A percentile compares a stretch with the other conserved stretches of the same genome.
Evolutionary conservation across 2,329 filamentous ascomycete species (phyloP).

Genomic region (Esteya vermicola): DNA sequence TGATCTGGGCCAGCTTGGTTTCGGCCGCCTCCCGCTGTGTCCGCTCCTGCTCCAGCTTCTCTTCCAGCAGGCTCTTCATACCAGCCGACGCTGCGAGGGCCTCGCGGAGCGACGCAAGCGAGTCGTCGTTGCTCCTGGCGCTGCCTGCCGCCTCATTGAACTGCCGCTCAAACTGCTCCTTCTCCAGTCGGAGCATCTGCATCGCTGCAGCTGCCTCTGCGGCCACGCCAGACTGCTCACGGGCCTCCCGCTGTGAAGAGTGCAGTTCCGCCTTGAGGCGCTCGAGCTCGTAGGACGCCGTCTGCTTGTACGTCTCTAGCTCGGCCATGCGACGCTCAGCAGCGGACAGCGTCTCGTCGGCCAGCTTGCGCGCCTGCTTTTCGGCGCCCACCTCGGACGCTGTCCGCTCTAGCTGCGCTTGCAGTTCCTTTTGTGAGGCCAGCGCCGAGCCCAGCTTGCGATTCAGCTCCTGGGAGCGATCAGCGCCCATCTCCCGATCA

Average conservation of each 20-base stretch:
- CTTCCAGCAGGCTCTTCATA: slow-evolving; percentile 63
- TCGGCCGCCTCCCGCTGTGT: slow-evolving; percentile 62
- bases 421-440: slow-evolving; percentile 66
- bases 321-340: slow-evolving; percentile 73
- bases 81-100: slow-evolving; percentile 69
- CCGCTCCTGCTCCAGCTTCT: slow-evolving; percentile 72
- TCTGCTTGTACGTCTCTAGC: slow-evolving; percentile 71
- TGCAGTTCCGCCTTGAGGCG: slow-evolving; percentile 76
- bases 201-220: slow-evolving; percentile 63
- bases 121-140: slow-evolving; percentile 53
- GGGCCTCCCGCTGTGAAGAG: slow-evolving; percentile 57
- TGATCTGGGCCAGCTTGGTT: slow-evolving; percentile 59
- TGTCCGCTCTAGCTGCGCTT: slow-evolving; percentile 56
- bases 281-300: slow-evolving; percentile 73
- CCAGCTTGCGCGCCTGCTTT: slow-evolving; percentile 63
- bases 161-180: slow-evolving; percentile 57
- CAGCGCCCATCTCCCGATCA: slow-evolving; percentile 46
- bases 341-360: slow-evolving; percentile 75
- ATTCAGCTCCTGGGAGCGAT: slow-evolving; percentile 60
- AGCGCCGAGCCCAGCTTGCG: slow-evolving; percentile 73
- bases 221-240: slow-evolving; percentile 67
- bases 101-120: slow-evolving; percentile 60
- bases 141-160: slow-evolving; percentile 53
- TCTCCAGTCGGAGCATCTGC: slow-evolving; percentile 72
- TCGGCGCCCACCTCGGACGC: slow-evolving; percentile 65